These are phyloP conservation scores for Stereum hirsutum DNA, from an alignment of 1,284 basidiomycete genomes.

Conservation along the genomic window DNA sequence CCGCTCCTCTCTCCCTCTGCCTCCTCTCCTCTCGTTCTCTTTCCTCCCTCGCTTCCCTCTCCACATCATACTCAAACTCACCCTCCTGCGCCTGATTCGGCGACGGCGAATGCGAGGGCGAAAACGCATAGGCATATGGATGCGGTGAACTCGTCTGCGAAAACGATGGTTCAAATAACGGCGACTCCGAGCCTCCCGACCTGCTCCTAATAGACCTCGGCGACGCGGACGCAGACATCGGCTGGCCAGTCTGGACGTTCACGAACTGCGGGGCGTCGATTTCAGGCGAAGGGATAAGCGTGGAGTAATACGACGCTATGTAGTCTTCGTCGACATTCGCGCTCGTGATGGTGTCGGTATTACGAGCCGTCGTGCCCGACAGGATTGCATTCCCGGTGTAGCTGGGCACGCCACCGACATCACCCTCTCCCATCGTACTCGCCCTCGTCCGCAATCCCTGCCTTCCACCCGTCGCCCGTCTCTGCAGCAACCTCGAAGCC, in stretches of 20 bases:
- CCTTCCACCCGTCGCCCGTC: background rate
- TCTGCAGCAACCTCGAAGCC: no score
- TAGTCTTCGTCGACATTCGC: slow-evolving; percentile 23
- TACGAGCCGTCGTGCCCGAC: no score
- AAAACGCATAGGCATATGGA: slow-evolving; percentile 41
- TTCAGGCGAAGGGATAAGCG: slow-evolving; percentile 14
- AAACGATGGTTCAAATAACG: background rate
- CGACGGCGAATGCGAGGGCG: slow-evolving; percentile 17
- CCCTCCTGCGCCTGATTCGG: no score
- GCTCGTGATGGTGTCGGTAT: no score
- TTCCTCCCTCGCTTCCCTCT: no score
- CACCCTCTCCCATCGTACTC: background rate
- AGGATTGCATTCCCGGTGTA: background rate
- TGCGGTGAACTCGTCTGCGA: slow-evolving; percentile 19
- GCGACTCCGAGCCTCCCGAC: background rate
- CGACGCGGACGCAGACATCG: background rate
- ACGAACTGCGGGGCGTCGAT: slow-evolving; percentile 4
- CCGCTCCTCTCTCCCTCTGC: no score
- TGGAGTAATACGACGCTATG: slow-evolving; percentile 33
- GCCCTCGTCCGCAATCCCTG: background rate
- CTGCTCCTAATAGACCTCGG: background rate
- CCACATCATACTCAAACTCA: no score
- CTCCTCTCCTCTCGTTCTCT: no score
- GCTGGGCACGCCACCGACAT: background rate
- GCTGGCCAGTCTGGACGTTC: background rate